A percentile compares a stretch with the other conserved stretches of the same genome.
Conservation (phyloP, 106 monocot species). For the Triglochin maritima region DNA sequence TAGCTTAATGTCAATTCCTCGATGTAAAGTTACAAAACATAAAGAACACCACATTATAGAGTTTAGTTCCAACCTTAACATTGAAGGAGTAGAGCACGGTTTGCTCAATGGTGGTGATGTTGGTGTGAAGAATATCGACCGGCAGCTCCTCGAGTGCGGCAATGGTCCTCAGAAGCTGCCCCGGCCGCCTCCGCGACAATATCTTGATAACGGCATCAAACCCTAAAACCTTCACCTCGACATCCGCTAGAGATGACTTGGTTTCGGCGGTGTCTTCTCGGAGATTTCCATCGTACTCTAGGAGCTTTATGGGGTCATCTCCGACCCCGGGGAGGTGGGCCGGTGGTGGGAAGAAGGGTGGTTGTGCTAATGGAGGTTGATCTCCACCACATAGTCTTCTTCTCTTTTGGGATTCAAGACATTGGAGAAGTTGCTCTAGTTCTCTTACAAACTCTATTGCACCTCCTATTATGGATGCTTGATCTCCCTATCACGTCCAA, state of each 20-base stretch:
- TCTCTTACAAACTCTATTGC: constrained; percentile 87
- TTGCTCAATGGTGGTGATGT: constrained; percentile 86
- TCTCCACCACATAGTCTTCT: constrained; percentile 35
- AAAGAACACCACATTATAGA: not conserved
- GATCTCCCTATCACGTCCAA: constrained; percentile 51
- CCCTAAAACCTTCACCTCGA: constrained; percentile 62
- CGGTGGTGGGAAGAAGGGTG: constrained; percentile 8
- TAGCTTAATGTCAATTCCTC: not conserved
- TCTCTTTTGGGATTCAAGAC: constrained; percentile 78
- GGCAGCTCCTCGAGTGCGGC: constrained; percentile 80
- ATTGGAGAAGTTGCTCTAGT: constrained; percentile 82
- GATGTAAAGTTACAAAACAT: not conserved
- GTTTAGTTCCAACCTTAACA: constrained; percentile 39
- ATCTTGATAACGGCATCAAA: constrained; percentile 71
- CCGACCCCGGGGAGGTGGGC: constrained; percentile 7
- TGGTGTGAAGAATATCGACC: constrained; percentile 59
- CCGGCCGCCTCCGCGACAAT: constrained; percentile 42
- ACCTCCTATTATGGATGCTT: constrained; percentile 86
- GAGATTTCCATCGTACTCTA: constrained; percentile 11
- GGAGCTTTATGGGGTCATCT: constrained; percentile 14
- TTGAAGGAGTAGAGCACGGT: constrained; percentile 92
- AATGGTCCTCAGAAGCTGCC: constrained; percentile 58
- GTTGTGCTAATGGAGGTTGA: not conserved
- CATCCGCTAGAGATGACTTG: constrained; percentile 58
- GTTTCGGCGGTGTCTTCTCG: constrained; percentile 61